Conservation (phyloP, 2,329 filamentous ascomycete genomes). For the Penicillium sp. region DNA sequence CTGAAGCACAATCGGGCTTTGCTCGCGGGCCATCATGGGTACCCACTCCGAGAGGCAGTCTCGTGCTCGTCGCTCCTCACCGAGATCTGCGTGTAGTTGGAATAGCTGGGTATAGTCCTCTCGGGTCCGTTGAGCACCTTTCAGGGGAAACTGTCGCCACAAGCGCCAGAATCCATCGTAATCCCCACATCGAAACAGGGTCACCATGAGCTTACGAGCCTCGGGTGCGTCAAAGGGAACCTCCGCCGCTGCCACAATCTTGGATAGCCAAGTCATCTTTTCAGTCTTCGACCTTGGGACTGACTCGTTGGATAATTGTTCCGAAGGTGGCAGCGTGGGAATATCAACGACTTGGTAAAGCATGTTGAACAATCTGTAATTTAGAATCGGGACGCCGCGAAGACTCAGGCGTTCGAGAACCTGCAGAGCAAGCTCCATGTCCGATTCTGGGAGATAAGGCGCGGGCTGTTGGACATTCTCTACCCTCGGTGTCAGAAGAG, state of each 20-base stretch:
- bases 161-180: slow-evolving; percentile 58
- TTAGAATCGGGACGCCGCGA: slow-evolving; percentile 39
- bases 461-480: slow-evolving; percentile 7
- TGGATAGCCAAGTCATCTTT: slow-evolving; percentile 24
- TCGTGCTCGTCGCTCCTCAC: slow-evolving; percentile 44
- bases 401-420: slow-evolving; percentile 42
- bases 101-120: slow-evolving; percentile 55
- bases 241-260: slow-evolving; percentile 27
- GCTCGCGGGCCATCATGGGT: slow-evolving; percentile 57
- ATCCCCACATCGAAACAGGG: slow-evolving; percentile 40
- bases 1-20: slow-evolving; percentile 45
- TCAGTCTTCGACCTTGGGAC: slow-evolving; percentile 6
- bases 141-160: slow-evolving; percentile 54
- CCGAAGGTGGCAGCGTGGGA: slow-evolving; percentile 25
- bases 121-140: slow-evolving; percentile 47
- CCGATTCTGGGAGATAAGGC: slow-evolving; percentile 18
- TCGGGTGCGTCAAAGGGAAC: slow-evolving; percentile 28
- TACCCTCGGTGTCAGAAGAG: slow-evolving; percentile 30
- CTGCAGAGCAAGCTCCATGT: slow-evolving; percentile 36
- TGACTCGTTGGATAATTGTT: slow-evolving; percentile 34
- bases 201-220: slow-evolving; percentile 29
- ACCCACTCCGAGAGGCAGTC: slow-evolving; percentile 50
- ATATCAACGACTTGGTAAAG: slow-evolving; percentile 38
- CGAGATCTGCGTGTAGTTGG: slow-evolving; percentile 43
- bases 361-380: slow-evolving; percentile 46